Base-by-base conservation (phyloP, 805 yeast genomes). In the Wickerhamiella parazyma region DNA sequence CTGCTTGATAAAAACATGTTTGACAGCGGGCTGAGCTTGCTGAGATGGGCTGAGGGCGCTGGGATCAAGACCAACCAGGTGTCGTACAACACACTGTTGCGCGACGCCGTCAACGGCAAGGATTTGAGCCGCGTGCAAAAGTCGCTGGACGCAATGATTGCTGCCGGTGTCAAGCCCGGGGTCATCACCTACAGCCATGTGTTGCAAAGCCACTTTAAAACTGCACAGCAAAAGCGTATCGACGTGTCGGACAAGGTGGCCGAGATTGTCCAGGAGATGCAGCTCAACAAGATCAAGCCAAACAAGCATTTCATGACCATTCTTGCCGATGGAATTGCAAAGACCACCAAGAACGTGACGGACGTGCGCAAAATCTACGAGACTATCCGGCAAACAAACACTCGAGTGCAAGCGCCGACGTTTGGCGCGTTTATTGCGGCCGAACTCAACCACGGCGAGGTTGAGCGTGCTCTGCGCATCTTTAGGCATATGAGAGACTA, bases 141-240 rank as follows among this genome's bases (percentile, higher is more conserved):
- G n/a, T 63, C 73, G 11, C 58, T 79, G 34, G 62, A 67, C 26
- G 62, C 63, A 46, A 70, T 77, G 73, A 55, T 54, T 33, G 56
- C 56, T 25, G 46, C 62, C 20, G 55, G 61, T 3, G 57, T 78
- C 19, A 53, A 64, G 29, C 79, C 80, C 21, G 82, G 76, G 55
- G 65, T 75, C 37, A 75, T 75, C 14, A 78, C 87, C 2, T 73
- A 73, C 59, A 71, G 86, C 3, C 69, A 72, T 28, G 60, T 78
- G 19, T 66, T 78, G 42, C 76, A 78, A 52, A 59, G 69, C 42
- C 64, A 69, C 49, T 66, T 78, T 61, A 74, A 73, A 54, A 45
- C 61, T 28, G 62, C 67, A 26, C 60, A 60, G 33, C 62, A 61
- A n/a, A 63, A 69, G 28, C 75, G 74, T 8, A 56, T 60, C 1